phyloP scores from a whole-genome alignment of 495 filamentous ascomycete genomes.

The Podospora pseudocomata region DNA sequence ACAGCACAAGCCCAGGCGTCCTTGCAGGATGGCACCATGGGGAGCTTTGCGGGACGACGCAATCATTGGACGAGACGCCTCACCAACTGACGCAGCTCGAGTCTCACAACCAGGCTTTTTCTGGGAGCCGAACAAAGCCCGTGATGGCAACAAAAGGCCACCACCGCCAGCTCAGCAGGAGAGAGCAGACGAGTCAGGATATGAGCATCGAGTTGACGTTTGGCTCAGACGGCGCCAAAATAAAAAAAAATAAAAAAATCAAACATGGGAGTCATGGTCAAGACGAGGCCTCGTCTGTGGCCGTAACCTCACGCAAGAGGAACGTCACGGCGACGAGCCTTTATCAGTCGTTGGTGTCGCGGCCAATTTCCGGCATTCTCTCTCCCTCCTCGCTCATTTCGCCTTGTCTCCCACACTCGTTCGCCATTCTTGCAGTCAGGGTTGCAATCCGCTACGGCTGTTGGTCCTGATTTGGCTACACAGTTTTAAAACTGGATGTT shows the following conservation, averaged over 20 bases:
- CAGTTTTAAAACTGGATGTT: neutral
- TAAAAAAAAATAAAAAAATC: no score
- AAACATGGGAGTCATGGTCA: neutral
- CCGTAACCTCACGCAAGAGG: no score
- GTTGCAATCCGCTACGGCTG: slow-evolving; percentile 16
- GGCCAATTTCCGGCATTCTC: neutral
- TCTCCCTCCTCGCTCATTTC: neutral
- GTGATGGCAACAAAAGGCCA: slow-evolving; percentile 9
- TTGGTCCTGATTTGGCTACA: slow-evolving; percentile 17
- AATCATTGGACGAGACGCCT: slow-evolving; percentile 11
- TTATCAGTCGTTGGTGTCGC: neutral
- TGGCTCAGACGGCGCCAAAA: no score
- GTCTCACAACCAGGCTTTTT: slow-evolving; percentile 13
- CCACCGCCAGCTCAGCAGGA: neutral
- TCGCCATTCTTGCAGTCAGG: neutral
- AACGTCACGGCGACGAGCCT: neutral
- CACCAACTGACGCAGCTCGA: slow-evolving; percentile 14
- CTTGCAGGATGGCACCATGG: neutral
- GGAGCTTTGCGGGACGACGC: neutral
- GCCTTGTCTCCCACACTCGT: neutral
- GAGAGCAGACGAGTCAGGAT: neutral
- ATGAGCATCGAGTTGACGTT: neutral
- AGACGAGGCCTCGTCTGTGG: neutral
- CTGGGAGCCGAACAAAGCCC: neutral
- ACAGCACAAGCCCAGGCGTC: neutral